Conservation (phyloP, 305 asterid genomes). For the Plantago coronopus region DNA sequence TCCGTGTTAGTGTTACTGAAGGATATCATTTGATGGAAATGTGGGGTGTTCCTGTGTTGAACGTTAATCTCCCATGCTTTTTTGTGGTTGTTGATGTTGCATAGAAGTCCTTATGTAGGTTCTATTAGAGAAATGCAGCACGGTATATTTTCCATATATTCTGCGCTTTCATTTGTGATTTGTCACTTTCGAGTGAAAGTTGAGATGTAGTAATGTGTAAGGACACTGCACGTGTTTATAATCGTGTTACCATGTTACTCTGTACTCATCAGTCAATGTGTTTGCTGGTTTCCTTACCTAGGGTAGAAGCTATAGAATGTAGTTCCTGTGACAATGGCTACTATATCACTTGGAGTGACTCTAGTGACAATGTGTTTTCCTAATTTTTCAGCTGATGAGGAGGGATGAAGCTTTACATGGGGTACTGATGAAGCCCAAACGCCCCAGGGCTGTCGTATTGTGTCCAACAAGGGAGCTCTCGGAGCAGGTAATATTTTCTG, state of each 20-base stretch:
- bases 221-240: not conserved
- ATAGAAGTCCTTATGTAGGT: too few relatives aligned
- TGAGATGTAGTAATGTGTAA: not conserved
- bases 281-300: not conserved
- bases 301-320: not conserved
- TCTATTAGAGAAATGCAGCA: too few relatives aligned
- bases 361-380: not conserved
- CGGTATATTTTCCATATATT: too few relatives aligned
- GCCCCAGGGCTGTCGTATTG: slow-evolving; percentile 88
- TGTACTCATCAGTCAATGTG: not conserved
- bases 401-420: slow-evolving; percentile 80
- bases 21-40: too few relatives aligned
- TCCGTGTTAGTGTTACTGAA: too few relatives aligned
- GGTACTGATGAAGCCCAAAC: slow-evolving; percentile 85
- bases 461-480: slow-evolving; percentile 99
- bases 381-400: slow-evolving; percentile 56
- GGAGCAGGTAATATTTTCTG: slow-evolving; percentile 61
- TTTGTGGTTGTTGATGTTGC: too few relatives aligned
- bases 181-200: not conserved
- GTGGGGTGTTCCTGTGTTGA: too few relatives aligned
- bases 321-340: not conserved
- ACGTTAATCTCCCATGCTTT: too few relatives aligned
- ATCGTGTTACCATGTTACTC: not conserved
- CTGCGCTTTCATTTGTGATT: too few relatives aligned
- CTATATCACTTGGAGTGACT: not conserved